phyloP scores from a whole-genome alignment of 225 moss, liverwort and hornwort species.

The Physcomitrellopsis africana region DNA sequence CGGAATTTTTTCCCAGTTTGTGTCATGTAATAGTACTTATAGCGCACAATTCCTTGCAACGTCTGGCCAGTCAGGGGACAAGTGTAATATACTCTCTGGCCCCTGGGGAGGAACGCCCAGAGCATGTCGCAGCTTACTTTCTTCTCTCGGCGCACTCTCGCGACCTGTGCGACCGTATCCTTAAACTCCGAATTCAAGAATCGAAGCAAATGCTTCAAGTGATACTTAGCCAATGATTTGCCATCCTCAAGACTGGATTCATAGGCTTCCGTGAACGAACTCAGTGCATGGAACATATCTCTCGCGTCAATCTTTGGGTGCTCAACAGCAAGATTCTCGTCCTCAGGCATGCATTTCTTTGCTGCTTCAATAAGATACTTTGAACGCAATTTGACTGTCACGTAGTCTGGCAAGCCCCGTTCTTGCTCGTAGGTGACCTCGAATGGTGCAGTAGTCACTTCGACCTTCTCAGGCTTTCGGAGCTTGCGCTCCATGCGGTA shows the following conservation, averaged over 20 bases:
- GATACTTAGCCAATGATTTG: slow-evolving; percentile 19
- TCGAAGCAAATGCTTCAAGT: slow-evolving; percentile 56
- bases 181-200: slow-evolving; percentile 64
- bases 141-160: slow-evolving; percentile 49
- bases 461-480: slow-evolving; percentile 15
- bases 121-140: slow-evolving; percentile 45
- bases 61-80: slow-evolving; percentile 48
- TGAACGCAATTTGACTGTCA: slow-evolving; percentile 36
- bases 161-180: slow-evolving; percentile 43
- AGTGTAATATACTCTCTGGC: slow-evolving; percentile 53
- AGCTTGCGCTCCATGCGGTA: slow-evolving; percentile 36
- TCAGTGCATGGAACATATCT: slow-evolving; percentile 27
- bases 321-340: not conserved
- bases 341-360: slow-evolving; percentile 20
- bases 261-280: slow-evolving; percentile 16
- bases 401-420: slow-evolving; percentile 31
- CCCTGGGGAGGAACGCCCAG: slow-evolving; percentile 62
- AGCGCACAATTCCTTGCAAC: slow-evolving; percentile 43
- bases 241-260: slow-evolving; percentile 20
- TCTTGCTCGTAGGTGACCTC: slow-evolving; percentile 37
- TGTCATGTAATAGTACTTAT: not conserved
- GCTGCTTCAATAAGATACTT: slow-evolving; percentile 33
- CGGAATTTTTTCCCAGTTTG: not conserved
- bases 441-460: slow-evolving; percentile 25
- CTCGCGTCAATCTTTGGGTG: slow-evolving; percentile 21